Evolutionary conservation across 1,284 basidiomycete genomes (phyloP).

Genomic region (Austropuccinia psidii): DNA sequence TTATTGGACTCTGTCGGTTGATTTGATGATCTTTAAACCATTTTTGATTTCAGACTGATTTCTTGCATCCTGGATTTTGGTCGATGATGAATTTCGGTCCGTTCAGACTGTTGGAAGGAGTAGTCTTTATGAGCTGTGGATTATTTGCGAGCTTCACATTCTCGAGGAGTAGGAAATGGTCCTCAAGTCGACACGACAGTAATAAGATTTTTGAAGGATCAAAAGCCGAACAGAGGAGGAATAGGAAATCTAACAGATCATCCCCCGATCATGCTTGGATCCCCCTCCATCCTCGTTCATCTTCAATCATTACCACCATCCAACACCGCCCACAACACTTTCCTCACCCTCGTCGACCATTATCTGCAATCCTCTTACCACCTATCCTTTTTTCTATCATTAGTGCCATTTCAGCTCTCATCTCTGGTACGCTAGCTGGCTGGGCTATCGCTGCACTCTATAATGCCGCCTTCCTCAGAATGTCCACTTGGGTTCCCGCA

Average conservation of each 20-base stretch:
- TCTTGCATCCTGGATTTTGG: neutral
- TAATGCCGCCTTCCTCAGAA: conserved; percentile 38
- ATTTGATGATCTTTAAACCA: neutral
- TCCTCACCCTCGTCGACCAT: neutral
- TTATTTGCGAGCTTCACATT: conserved; percentile 11
- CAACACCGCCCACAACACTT: neutral
- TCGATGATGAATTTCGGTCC: neutral
- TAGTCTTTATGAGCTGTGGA: conserved; percentile 11
- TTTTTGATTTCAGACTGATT: neutral
- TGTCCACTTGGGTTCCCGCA: conserved; percentile 32
- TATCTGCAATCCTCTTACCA: conserved; percentile 18
- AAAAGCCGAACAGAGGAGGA: neutral
- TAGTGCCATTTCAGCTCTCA: conserved; percentile 28
- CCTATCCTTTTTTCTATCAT: conserved; percentile 31
- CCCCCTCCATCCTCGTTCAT: neutral
- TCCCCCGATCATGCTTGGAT: neutral
- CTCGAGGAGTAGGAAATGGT: neutral
- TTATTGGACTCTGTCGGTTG: conserved; percentile 10
- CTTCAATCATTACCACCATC: conserved; percentile 17
- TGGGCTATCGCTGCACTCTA: conserved; percentile 39
- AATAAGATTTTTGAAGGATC: neutral
- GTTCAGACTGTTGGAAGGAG: conserved; percentile 2
- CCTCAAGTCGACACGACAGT: neutral
- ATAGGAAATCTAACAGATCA: neutral
- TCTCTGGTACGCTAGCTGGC: conserved; percentile 37